Conservation (phyloP, 768 basidiomycete species). For the Lentinula detonsa region DNA sequence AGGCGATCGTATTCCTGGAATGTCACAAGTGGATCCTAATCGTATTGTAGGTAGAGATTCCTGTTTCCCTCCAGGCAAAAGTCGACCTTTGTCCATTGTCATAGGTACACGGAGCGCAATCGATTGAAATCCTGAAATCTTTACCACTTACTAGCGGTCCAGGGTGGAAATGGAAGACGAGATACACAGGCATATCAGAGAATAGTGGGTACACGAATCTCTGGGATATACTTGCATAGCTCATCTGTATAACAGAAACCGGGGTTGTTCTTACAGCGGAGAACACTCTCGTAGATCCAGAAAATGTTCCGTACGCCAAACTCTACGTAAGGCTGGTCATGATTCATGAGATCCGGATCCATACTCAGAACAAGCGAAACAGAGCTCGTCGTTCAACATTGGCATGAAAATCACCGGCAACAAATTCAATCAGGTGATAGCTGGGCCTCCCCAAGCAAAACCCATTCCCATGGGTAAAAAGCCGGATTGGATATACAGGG, state of each 20-base stretch:
- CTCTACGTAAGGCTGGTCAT: conserved; percentile 41
- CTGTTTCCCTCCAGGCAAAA: background rate
- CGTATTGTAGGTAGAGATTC: conserved; percentile 45
- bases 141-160: conserved; percentile 69
- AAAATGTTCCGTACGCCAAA: conserved; percentile 53
- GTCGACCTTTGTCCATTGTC: background rate
- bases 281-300: conserved; percentile 53
- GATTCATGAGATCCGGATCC: background rate
- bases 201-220: conserved; percentile 52
- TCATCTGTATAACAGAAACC: conserved; percentile 27
- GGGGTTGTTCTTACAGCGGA: conserved; percentile 71
- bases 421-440: conserved; percentile 58
- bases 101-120: conserved; percentile 76
- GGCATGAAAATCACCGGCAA: conserved; percentile 59
- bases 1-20: conserved; percentile 45
- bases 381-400: conserved; percentile 66
- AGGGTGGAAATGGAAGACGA: conserved; percentile 70
- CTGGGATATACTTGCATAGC: background rate
- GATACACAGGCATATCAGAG: conserved; percentile 68
- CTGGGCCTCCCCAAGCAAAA: conserved; percentile 55
- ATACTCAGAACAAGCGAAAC: background rate
- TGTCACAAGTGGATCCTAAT: conserved; percentile 68
- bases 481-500: conserved; percentile 55
- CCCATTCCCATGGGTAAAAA: conserved; percentile 54
- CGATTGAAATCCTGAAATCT: conserved; percentile 74